Evolutionary conservation across 2,329 filamentous ascomycete genomes (phyloP).

Genomic region (Exophiala bonariae): DNA sequence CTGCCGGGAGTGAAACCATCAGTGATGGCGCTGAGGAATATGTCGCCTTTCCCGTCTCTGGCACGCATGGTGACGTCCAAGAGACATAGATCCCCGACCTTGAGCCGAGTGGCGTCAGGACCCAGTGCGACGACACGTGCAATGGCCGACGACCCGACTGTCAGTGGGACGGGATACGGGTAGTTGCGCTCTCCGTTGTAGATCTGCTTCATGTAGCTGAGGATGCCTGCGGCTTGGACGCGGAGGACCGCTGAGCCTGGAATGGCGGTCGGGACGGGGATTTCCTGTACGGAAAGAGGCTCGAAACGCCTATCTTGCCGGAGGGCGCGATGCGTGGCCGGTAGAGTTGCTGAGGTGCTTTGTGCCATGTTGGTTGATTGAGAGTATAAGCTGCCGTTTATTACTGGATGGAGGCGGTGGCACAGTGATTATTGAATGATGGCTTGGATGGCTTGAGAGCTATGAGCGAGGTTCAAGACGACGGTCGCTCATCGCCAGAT

Average conservation of each 20-base stretch:
- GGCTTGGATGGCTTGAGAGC: too few relatives aligned
- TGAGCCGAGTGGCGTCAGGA: constrained; percentile 38
- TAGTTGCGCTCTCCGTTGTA: constrained; percentile 41
- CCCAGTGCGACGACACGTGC: constrained; percentile 39
- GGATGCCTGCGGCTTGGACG: constrained; percentile 34
- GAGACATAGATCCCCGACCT: constrained; percentile 40
- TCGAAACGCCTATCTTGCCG: constrained; percentile 14
- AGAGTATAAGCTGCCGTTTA: too few relatives aligned
- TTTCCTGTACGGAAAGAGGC: constrained; percentile 9
- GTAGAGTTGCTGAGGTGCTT: constrained; percentile 4
- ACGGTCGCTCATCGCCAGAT: too few relatives aligned
- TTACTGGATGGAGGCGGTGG: too few relatives aligned
- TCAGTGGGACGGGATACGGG: constrained; percentile 37
- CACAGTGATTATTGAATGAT: too few relatives aligned
- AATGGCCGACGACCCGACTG: constrained; percentile 36
- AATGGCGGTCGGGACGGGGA: constrained; percentile 29
- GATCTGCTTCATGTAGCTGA: constrained; percentile 33
- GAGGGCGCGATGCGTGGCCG: constrained; percentile 14
- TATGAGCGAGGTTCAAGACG: too few relatives aligned
- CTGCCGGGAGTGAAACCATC: constrained; percentile 30
- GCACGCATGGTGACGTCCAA: constrained; percentile 38
- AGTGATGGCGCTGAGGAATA: constrained; percentile 23
- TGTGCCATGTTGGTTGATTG: not conserved
- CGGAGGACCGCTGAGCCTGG: constrained; percentile 44
- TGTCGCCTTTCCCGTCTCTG: constrained; percentile 35